Evolutionary conservation across 331 rosid species (phyloP).

Genomic region (Saraca asoca): DNA sequence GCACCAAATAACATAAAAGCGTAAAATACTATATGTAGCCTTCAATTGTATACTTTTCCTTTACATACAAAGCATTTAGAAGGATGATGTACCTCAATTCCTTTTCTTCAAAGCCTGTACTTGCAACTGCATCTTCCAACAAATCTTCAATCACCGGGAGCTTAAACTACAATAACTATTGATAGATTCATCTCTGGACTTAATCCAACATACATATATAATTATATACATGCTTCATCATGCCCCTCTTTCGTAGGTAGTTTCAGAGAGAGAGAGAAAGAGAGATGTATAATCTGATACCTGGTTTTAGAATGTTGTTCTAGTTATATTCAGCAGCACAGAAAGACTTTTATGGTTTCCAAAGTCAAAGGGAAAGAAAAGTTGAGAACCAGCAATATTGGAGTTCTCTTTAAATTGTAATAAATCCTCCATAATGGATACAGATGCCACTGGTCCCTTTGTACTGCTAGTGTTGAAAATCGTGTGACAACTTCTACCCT

Average conservation of each 20-base stretch:
- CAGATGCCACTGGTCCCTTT: slow-evolving; percentile 25
- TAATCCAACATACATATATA: too few species aligned
- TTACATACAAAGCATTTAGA: neutral
- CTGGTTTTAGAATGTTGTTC: neutral
- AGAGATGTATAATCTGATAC: neutral
- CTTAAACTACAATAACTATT: neutral
- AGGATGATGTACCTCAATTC: neutral
- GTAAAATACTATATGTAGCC: neutral
- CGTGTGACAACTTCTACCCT: slow-evolving; percentile 32
- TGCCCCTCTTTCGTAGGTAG: neutral
- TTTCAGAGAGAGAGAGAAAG: neutral
- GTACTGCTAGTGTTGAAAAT: slow-evolving; percentile 8
- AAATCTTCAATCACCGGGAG: neutral
- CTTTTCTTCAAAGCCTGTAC: neutral
- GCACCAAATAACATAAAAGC: neutral
- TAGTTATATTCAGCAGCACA: slow-evolving; percentile 1
- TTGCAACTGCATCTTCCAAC: neutral
- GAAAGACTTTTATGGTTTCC: too few species aligned
- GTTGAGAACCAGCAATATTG: neutral
- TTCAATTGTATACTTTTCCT: too few species aligned
- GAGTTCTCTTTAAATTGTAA: slow-evolving; percentile 24
- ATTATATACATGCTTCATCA: neutral
- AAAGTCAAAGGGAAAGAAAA: too few species aligned
- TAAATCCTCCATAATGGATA: slow-evolving; percentile 37
- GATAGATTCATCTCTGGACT: neutral